Conservation (phyloP, 495 filamentous ascomycete genomes). For the Zalerion maritima region DNA sequence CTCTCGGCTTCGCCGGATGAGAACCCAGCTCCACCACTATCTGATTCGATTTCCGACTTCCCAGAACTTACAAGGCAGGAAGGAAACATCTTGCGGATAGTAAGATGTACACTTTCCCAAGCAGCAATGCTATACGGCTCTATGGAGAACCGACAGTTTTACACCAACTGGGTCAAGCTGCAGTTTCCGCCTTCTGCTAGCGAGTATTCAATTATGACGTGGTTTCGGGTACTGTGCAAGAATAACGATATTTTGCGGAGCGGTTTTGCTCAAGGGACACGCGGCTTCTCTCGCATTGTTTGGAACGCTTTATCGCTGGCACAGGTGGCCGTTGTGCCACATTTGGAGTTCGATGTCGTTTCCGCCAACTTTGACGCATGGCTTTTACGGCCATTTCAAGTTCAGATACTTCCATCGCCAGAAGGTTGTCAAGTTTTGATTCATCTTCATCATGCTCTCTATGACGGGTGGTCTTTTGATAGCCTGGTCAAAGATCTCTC, state of each 20-base stretch:
- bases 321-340: too few species aligned
- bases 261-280: conserved; percentile 43
- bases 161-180: conserved; percentile 63
- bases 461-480: conserved; percentile 78
- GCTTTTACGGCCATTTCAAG: conserved; percentile 41
- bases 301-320: conserved; percentile 34
- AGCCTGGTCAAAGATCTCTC: conserved; percentile 50
- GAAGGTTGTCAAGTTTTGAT: conserved; percentile 20
- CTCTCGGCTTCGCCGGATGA: conserved; percentile 4
- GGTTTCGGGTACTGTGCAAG: conserved; percentile 32
- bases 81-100: conserved; percentile 10
- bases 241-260: conserved; percentile 53
- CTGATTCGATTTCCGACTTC: too few species aligned
- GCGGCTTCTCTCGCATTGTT: conserved; percentile 44
- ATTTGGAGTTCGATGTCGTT: too few species aligned
- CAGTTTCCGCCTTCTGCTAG: conserved; percentile 22
- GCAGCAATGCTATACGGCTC: conserved; percentile 67
- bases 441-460: conserved; percentile 61
- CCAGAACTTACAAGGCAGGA: background rate
- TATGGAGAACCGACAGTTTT: conserved; percentile 33
- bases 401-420: conserved; percentile 27
- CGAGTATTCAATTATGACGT: conserved; percentile 20
- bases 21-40: too few species aligned
- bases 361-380: conserved; percentile 15
- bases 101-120: conserved; percentile 56